Evolutionary conservation across 2,329 filamentous ascomycete genomes (phyloP).

Genomic region (Paracorniculantispora psalliotae): DNA sequence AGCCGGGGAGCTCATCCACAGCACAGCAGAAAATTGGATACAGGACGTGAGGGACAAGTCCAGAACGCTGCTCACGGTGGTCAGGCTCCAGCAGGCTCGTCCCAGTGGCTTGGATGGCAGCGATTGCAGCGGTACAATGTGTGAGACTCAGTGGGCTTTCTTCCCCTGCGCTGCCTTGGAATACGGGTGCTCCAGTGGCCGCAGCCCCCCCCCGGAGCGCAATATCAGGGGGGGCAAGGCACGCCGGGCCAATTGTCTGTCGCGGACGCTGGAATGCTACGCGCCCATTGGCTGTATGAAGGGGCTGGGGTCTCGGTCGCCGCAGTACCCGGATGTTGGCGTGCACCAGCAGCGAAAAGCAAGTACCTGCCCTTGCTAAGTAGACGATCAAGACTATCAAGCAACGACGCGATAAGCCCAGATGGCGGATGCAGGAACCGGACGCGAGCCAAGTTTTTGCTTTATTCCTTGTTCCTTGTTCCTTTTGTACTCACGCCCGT

Average conservation of each 20-base stretch:
- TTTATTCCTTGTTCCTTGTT: not conserved
- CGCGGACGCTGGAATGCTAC: conserved; percentile 23
- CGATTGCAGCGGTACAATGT: not conserved
- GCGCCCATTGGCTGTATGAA: conserved; percentile 19
- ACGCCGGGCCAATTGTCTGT: conserved; percentile 23
- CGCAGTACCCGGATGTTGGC: not conserved
- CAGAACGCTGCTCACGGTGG: not conserved
- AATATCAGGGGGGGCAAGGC: no score
- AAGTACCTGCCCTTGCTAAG: no score
- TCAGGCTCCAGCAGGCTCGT: not conserved
- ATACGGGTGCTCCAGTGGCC: not conserved
- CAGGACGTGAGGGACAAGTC: not conserved
- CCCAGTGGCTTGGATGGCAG: not conserved
- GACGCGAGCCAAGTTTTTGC: not conserved
- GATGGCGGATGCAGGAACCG: not conserved
- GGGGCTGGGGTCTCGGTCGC: no score
- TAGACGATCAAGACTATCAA: no score
- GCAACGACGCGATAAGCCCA: not conserved
- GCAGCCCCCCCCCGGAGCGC: not conserved
- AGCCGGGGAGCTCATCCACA: no score
- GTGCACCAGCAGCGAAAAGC: not conserved
- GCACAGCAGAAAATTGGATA: no score
- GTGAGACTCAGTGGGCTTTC: not conserved
- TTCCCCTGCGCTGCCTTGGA: not conserved
- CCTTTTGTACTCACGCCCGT: not conserved